A percentile compares a stretch with the other conserved stretches of the same genome.
phyloP scores from a whole-genome alignment of 164 flowering plant genomes.

The Santalum album region DNA sequence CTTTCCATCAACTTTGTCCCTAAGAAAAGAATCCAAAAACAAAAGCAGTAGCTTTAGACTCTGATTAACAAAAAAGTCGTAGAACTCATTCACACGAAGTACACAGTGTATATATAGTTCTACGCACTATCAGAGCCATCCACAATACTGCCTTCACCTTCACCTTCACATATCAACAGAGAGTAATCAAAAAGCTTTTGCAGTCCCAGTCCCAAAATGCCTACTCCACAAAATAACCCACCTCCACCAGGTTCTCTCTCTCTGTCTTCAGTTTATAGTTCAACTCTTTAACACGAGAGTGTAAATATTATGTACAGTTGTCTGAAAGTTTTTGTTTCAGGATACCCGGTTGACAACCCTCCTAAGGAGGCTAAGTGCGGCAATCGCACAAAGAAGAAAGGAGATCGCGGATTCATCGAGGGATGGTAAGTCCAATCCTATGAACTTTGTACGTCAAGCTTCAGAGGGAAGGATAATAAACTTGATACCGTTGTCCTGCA shows the following conservation, averaged over 20 bases:
- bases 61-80: not conserved
- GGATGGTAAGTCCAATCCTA: conserved; percentile 33
- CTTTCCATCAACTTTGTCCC: too few relatives aligned
- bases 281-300: not conserved
- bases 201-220: conserved; percentile 2
- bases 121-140: not conserved
- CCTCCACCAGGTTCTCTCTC: conserved; percentile 19
- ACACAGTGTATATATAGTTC: not conserved
- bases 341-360: conserved; percentile 23
- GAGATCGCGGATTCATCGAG: conserved; percentile 37
- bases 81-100: not conserved
- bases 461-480: not conserved
- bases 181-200: not conserved
- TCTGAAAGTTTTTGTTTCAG: too few relatives aligned
- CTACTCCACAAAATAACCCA: not conserved
- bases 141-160: not conserved
- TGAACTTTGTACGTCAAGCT: not conserved
- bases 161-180: not conserved
- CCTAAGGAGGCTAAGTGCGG: conserved; percentile 16
- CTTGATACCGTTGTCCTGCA: too few relatives aligned
- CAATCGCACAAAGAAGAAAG: conserved; percentile 22
- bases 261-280: not conserved
- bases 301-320: not conserved
- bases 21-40: too few relatives aligned
- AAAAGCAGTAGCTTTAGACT: not conserved